Base-by-base conservation (phyloP, 495 filamentous ascomycete genomes). In the Aspergillus biplanus region DNA sequence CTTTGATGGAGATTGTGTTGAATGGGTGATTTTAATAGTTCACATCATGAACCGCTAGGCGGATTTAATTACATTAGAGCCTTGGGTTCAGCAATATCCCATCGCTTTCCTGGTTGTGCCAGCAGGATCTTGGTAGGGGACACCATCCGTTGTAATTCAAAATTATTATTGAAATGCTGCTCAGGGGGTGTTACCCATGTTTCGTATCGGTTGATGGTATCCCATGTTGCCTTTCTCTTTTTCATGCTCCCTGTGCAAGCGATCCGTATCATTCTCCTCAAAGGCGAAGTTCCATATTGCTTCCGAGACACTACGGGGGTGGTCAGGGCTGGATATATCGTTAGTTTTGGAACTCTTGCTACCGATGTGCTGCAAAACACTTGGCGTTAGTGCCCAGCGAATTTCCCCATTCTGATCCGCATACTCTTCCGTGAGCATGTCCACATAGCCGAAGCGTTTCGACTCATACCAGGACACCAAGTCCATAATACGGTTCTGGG, bases 351-450 rank as follows among this genome's bases (percentile, higher is more conserved):
- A 70, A 59, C 75, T 77, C 69, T 65, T 73, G 8, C 68, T 59
- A 12, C 81, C 82, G 27, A 84, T 74, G 71, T 84, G 84, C 67
- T 85, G 83, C 32, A 87, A 66, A 18, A 85, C 64, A 63, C 73
- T 79, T 1, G 83, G 84, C 1, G 77, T 81, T 33, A 82, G 52
- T 6, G 80, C 83, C 81, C 77, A 85, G n/a, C 83, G 68, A 42
- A 69, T 59, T 73, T 65, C 70, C 5, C 71, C 63, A 27, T 75
- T 56, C 9, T 57, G 46, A 54, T 78, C 70, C 7, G 80, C 83
- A 65, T 74, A 81, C 6, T 75, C 66, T 55, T 87, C 83, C 3
- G 80, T 76, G 12, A 85, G 68, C 52, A 74, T 74, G 56, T 85
- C 80, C 5, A 75, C 72, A 27, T 78, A 72, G 6, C 67, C 59